A percentile compares a stretch with the other conserved stretches of the same genome.
phyloP scores from a whole-genome alignment of 2,329 filamentous ascomycete genomes.

The Dactylonectria macrodidyma region DNA sequence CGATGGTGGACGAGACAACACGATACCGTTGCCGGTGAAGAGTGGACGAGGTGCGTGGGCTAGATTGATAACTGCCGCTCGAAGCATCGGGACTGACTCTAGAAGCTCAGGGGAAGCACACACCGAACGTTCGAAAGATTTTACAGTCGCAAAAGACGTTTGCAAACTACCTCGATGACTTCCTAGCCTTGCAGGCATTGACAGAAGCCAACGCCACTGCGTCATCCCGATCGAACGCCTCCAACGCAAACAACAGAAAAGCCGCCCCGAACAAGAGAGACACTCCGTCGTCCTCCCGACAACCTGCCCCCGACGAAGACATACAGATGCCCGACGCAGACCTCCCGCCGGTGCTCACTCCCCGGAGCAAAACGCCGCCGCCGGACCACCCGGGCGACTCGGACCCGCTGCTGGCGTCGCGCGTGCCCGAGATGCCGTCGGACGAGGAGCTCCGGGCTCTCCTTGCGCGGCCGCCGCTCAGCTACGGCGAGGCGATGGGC shows the following conservation, averaged over 20 bases:
- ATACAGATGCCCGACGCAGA: slow-evolving; percentile 46
- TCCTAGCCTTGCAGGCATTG: slow-evolving; percentile 73
- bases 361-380: slow-evolving; percentile 52
- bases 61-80: background rate
- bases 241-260: slow-evolving; percentile 50
- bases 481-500: slow-evolving; percentile 75
- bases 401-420: slow-evolving; percentile 71
- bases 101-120: slow-evolving; percentile 69
- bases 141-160: slow-evolving; percentile 87
- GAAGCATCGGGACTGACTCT: slow-evolving; percentile 23
- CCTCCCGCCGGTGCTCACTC: slow-evolving; percentile 53
- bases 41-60: slow-evolving; percentile 57
- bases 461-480: slow-evolving; percentile 75
- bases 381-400: slow-evolving; percentile 63
- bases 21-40: slow-evolving; percentile 78
- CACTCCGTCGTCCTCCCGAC: slow-evolving; percentile 41
- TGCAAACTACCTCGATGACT: slow-evolving; percentile 86
- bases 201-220: slow-evolving; percentile 55
- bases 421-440: slow-evolving; percentile 71
- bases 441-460: slow-evolving; percentile 76
- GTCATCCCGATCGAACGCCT: slow-evolving; percentile 50
- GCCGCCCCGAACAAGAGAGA: slow-evolving; percentile 47
- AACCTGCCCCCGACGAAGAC: slow-evolving; percentile 44
- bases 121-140: slow-evolving; percentile 81
- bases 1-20: slow-evolving; percentile 81